A percentile compares a stretch with the other conserved stretches of the same genome.
These are phyloP conservation scores for Trichomonascus vanleenenianus DNA, from an alignment of 805 yeast species.

Conservation along the genomic window DNA sequence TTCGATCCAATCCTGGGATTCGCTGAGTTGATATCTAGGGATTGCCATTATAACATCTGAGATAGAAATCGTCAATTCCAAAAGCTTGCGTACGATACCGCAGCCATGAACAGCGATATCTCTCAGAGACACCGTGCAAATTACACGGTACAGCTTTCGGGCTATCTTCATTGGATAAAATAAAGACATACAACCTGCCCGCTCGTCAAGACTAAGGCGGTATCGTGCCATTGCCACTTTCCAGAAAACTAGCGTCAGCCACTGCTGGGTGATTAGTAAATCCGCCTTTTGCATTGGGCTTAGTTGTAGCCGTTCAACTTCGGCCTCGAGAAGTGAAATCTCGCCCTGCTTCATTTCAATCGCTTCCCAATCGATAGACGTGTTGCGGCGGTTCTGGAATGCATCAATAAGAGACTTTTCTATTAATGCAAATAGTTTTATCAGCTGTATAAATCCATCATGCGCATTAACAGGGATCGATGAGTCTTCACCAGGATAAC, in stretches of 20 bases:
- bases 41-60: conserved; percentile 9
- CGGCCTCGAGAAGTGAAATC: neutral
- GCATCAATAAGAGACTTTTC: conserved; percentile 11
- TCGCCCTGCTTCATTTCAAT: conserved; percentile 8
- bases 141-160: conserved; percentile 4
- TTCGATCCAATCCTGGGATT: conserved; percentile 5
- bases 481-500: conserved; percentile 7
- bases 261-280: conserved; percentile 12
- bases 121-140: conserved; percentile 1
- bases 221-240: conserved; percentile 11
- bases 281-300: conserved; percentile 12
- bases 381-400: conserved; percentile 1
- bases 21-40: conserved; percentile 4
- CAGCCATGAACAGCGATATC: conserved; percentile 11
- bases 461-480: conserved; percentile 5
- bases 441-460: conserved; percentile 9
- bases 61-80: conserved; percentile 9
- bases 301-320: conserved; percentile 1
- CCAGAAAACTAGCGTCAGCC: conserved; percentile 14
- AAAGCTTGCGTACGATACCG: conserved; percentile 8
- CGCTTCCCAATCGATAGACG: conserved; percentile 1
- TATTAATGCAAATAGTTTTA: conserved; percentile 11
- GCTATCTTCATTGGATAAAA: conserved; percentile 12
- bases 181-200: conserved; percentile 9
- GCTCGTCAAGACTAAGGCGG: conserved; percentile 2